These are phyloP conservation scores for Suhomyces bokatorum DNA, from an alignment of 1,139 yeast species.

Conservation along the genomic window DNA sequence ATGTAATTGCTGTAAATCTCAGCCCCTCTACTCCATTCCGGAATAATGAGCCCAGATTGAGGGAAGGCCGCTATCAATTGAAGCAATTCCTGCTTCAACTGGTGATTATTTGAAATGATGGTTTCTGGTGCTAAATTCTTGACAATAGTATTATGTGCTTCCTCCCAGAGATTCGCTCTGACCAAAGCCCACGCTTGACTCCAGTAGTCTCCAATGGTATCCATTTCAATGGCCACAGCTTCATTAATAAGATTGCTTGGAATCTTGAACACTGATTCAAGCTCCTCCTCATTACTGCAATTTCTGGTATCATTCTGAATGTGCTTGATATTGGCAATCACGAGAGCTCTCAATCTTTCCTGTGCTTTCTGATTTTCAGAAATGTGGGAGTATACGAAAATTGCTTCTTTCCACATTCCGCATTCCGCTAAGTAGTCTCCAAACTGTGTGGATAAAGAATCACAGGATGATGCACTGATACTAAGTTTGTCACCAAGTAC, in stretches of 20 bases:
- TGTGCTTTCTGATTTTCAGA: constrained; percentile 43
- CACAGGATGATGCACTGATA: constrained; percentile 19
- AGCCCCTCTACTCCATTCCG: constrained; percentile 63
- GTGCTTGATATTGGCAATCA: constrained; percentile 48
- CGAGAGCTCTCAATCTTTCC: constrained; percentile 41
- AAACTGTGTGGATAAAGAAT: constrained; percentile 48
- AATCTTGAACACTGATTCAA: constrained; percentile 39
- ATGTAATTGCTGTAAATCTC: constrained; percentile 55
- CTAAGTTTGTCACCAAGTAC: constrained; percentile 28
- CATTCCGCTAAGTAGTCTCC: constrained; percentile 52
- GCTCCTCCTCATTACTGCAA: constrained; percentile 32
- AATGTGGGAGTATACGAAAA: constrained; percentile 61
- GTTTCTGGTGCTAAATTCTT: constrained; percentile 67
- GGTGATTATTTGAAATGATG: constrained; percentile 47
- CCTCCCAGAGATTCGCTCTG: constrained; percentile 58
- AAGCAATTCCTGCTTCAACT: constrained; percentile 27
- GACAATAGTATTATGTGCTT: constrained; percentile 63
- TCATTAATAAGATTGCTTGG: constrained; percentile 51
- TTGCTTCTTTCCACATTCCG: constrained; percentile 59
- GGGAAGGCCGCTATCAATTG: constrained; percentile 51
- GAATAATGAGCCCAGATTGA: constrained; percentile 35
- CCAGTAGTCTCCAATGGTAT: constrained; percentile 48
- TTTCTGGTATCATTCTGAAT: constrained; percentile 30
- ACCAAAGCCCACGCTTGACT: constrained; percentile 63
- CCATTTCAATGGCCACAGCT: constrained; percentile 51